These are phyloP conservation scores for Calocera cornea DNA, from an alignment of 768 basidiomycete species.

Conservation along the genomic window DNA sequence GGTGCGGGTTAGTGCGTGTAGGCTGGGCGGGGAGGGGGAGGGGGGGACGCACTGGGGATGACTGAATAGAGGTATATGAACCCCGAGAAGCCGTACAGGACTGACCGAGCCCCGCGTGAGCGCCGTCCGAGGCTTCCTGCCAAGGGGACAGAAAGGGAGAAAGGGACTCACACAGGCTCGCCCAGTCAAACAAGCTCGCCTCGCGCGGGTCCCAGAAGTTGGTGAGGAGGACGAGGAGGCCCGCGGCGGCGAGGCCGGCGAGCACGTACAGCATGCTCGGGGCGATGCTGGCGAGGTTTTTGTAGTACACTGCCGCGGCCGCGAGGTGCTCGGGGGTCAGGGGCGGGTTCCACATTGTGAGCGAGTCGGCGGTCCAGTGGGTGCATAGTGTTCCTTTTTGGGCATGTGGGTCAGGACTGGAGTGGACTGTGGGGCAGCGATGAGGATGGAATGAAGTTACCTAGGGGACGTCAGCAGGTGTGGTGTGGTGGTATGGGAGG, in stretches of 20 bases:
- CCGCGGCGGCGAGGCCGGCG: slow-evolving; percentile 41
- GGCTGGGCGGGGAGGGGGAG: not conserved
- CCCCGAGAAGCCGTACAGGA: slow-evolving; percentile 60
- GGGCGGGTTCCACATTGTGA: slow-evolving; percentile 80
- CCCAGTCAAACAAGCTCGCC: slow-evolving; percentile 87
- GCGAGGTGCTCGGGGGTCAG: slow-evolving; percentile 68
- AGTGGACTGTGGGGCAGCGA: not conserved
- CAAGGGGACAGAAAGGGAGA: no score
- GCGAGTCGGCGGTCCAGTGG: slow-evolving; percentile 86
- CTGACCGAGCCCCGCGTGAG: no score
- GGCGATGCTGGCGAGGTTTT: slow-evolving; percentile 57
- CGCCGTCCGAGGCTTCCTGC: no score
- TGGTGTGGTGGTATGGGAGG: not conserved
- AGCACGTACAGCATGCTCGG: slow-evolving; percentile 43
- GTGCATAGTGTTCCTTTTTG: slow-evolving; percentile 55
- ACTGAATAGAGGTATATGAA: slow-evolving; percentile 64
- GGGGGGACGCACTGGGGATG: slow-evolving; percentile 51
- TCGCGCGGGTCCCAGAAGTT: slow-evolving; percentile 65
- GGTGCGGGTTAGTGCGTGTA: slow-evolving; percentile 34
- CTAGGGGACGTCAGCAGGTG: not conserved
- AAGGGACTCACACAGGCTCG: slow-evolving; percentile 58
- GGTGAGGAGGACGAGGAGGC: slow-evolving; percentile 57
- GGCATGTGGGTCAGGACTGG: slow-evolving; percentile 19
- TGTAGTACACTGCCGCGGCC: slow-evolving; percentile 72
- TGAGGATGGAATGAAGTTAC: not conserved